These are phyloP conservation scores for Oehlia diaphana DNA, from an alignment of 192 early-diverging fungal species.

Conservation along the genomic window DNA sequence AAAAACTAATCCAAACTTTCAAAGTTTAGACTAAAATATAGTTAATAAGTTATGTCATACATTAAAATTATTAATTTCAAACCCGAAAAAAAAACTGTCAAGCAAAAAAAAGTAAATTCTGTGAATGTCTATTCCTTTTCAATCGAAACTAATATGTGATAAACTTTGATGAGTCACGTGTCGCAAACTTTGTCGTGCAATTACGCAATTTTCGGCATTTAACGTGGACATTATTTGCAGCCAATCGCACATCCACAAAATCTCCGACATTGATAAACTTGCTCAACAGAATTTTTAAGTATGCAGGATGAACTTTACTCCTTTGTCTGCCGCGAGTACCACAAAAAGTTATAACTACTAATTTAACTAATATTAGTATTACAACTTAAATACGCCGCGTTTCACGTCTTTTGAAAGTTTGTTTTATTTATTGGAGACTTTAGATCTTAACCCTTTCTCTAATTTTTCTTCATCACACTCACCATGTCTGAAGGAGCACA, in stretches of 20 bases:
- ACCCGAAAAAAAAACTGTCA: no score
- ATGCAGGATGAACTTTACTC: not conserved
- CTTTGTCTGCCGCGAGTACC: not conserved
- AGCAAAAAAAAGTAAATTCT: no score
- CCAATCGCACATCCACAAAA: not conserved
- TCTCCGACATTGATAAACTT: not conserved
- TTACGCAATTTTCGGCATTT: not conserved
- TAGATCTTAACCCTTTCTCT: not conserved
- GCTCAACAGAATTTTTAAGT: not conserved
- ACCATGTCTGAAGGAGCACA: slow-evolving; percentile 45
- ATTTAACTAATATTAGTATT: not conserved
- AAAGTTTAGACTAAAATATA: no score
- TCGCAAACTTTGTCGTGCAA: no score
- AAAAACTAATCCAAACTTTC: no score
- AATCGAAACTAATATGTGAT: no score
- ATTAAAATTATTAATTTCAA: no score
- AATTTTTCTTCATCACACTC: not conserved
- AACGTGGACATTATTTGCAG: not conserved
- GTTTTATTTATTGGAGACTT: not conserved
- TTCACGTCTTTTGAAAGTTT: not conserved
- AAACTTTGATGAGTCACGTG: no score
- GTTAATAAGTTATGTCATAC: no score
- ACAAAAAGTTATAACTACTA: not conserved
- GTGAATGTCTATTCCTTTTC: no score
- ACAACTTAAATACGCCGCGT: not conserved